Evolutionary conservation across 345 rosid genomes (phyloP).

Genomic region (Salix exigua): DNA sequence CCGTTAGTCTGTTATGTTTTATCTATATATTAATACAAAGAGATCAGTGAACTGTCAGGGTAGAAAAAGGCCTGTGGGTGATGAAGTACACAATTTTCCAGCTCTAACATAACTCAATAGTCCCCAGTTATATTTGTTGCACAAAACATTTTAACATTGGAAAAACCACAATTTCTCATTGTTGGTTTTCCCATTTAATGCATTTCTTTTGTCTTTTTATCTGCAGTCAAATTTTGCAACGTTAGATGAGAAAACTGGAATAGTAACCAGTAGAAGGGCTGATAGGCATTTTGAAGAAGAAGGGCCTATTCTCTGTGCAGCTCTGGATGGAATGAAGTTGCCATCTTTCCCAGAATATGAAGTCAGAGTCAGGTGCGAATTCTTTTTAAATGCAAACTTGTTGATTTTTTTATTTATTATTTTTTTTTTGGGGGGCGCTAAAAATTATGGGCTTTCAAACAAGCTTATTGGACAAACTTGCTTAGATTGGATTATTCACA

Average conservation of each 20-base stretch:
- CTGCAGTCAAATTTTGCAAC: slow-evolving; percentile 93
- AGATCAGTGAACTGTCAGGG: background rate
- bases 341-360: slow-evolving; percentile 85
- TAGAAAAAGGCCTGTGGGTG: background rate
- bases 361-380: slow-evolving; percentile 80
- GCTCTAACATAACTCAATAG: background rate
- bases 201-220: background rate
- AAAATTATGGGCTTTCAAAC: background rate
- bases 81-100: background rate
- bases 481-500: background rate
- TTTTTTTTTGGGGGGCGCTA: background rate
- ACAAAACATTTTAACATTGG: background rate
- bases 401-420: background rate
- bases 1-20: background rate
- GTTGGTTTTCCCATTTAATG: background rate
- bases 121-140: background rate
- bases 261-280: slow-evolving; percentile 83
- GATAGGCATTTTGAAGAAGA: slow-evolving; percentile 96
- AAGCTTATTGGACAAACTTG: background rate
- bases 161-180: background rate
- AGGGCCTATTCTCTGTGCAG: slow-evolving; percentile 91
- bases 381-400: background rate
- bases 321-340: slow-evolving; percentile 85
- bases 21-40: background rate
- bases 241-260: slow-evolving; percentile 79